Percentiles rank a stretch among this genome's conserved stretches.
phyloP scores from a whole-genome alignment of 2,329 filamentous ascomycete species.

The Thermoascus crustaceus region DNA sequence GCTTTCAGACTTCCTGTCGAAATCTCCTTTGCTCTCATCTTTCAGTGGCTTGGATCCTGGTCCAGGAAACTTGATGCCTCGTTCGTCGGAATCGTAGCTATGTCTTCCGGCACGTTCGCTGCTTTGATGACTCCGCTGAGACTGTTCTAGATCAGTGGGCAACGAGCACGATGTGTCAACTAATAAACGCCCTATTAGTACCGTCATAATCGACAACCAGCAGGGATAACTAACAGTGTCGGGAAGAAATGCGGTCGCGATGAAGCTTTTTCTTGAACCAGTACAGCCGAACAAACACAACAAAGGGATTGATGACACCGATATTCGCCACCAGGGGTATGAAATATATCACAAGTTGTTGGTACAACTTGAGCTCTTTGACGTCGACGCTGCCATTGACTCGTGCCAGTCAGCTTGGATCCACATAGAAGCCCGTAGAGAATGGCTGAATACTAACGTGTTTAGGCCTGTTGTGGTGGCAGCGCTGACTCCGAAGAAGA shows the following conservation, averaged over 20 bases:
- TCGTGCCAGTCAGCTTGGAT: too few relatives aligned
- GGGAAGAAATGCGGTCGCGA: conserved; percentile 20
- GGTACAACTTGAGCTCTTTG: conserved; percentile 42
- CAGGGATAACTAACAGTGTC: not conserved
- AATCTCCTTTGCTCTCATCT: too few relatives aligned
- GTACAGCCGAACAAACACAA: conserved; percentile 40
- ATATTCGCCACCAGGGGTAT: conserved; percentile 43
- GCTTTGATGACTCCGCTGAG: too few relatives aligned
- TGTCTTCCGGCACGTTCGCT: too few relatives aligned
- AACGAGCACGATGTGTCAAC: too few relatives aligned
- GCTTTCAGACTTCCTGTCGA: too few relatives aligned
- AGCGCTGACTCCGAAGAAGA: conserved; percentile 43
- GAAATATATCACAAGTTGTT: conserved; percentile 46
- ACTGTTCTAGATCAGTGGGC: too few relatives aligned
- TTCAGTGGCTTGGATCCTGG: too few relatives aligned
- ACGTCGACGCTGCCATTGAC: conserved; percentile 38
- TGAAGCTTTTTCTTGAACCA: conserved; percentile 45
- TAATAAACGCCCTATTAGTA: conserved; percentile 9
- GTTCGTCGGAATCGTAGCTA: too few relatives aligned
- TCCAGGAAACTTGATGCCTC: too few relatives aligned
- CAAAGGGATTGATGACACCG: conserved; percentile 43
- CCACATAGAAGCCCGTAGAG: not conserved
- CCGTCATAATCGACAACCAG: not conserved
- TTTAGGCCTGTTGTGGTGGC: conserved; percentile 47
- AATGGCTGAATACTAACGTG: conserved; percentile 28